A percentile compares a stretch with the other conserved stretches of the same genome.
These are phyloP conservation scores for Huntiella savannae DNA, from an alignment of 2,329 filamentous ascomycete species.

Conservation along the genomic window DNA sequence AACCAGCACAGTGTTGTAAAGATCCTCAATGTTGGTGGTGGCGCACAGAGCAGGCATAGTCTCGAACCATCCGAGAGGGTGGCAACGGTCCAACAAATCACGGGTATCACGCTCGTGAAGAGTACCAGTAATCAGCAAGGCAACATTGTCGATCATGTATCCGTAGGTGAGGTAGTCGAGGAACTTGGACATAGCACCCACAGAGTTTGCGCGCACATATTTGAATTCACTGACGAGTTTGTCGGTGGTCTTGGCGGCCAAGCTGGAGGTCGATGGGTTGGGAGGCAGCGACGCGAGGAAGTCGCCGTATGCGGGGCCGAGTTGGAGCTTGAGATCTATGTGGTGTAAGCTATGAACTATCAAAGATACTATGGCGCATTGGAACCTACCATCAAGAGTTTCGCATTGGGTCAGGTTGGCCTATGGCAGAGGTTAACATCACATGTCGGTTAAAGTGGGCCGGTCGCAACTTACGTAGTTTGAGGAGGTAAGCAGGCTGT, in stretches of 20 bases:
- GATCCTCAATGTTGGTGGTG: conserved; percentile 92
- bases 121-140: conserved; percentile 90
- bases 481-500: conserved; percentile 69
- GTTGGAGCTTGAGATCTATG: conserved; percentile 89
- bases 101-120: conserved; percentile 93
- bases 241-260: conserved; percentile 89
- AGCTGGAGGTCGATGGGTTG: conserved; percentile 87
- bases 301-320: conserved; percentile 90
- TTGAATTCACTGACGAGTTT: conserved; percentile 96
- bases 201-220: conserved; percentile 85
- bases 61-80: conserved; percentile 96
- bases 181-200: conserved; percentile 79
- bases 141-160: conserved; percentile 99
- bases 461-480: conserved; percentile 42
- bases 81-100: conserved; percentile 86
- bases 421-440: conserved; percentile 73
- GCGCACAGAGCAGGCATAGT: conserved; percentile 96
- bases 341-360: neutral
- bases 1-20: conserved; percentile 94
- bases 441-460: conserved; percentile 58
- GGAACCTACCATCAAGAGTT: conserved; percentile 65
- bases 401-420: conserved; percentile 94
- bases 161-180: conserved; percentile 97
- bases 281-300: conserved; percentile 85
- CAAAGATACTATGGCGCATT: neutral